phyloP scores from a whole-genome alignment of 1,139 yeast genomes.

The Diutina sp. region DNA sequence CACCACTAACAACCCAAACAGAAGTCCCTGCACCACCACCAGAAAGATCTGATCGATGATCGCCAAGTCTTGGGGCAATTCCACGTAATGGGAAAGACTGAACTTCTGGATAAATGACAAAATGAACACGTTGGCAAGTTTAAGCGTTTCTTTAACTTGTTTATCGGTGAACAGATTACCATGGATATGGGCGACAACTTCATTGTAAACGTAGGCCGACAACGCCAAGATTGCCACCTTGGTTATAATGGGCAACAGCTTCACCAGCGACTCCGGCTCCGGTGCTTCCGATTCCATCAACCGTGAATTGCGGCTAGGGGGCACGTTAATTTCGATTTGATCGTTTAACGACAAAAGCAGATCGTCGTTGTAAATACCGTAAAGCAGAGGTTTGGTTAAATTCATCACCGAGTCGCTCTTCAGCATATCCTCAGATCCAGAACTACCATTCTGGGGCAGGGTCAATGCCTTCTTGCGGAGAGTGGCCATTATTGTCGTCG shows the following conservation, averaged over 20 bases:
- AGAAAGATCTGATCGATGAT: conserved; percentile 15
- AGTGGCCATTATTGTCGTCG: neutral
- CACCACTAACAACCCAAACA: conserved; percentile 55
- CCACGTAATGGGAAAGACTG: conserved; percentile 7
- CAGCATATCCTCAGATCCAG: conserved; percentile 12
- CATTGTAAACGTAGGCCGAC: conserved; percentile 38
- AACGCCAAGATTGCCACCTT: conserved; percentile 20
- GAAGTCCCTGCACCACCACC: conserved; percentile 36
- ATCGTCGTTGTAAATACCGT: conserved; percentile 32
- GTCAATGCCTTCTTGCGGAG: neutral
- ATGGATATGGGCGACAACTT: conserved; percentile 36
- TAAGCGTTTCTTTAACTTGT: conserved; percentile 8
- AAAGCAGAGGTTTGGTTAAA: conserved; percentile 36
- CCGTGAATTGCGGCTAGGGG: neutral
- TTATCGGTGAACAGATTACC: conserved; percentile 29
- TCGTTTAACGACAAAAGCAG: conserved; percentile 22
- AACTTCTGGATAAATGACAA: conserved; percentile 20
- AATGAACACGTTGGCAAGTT: conserved; percentile 7
- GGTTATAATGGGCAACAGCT: neutral
- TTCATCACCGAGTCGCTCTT: conserved; percentile 32
- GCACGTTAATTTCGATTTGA: conserved; percentile 8
- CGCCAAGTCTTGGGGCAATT: conserved; percentile 15
- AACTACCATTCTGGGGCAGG: neutral
- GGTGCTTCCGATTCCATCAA: neutral
- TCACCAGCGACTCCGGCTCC: neutral